Evolutionary conservation across 2,329 filamentous ascomycete genomes (phyloP).

Genomic region (Tolypocladium album): DNA sequence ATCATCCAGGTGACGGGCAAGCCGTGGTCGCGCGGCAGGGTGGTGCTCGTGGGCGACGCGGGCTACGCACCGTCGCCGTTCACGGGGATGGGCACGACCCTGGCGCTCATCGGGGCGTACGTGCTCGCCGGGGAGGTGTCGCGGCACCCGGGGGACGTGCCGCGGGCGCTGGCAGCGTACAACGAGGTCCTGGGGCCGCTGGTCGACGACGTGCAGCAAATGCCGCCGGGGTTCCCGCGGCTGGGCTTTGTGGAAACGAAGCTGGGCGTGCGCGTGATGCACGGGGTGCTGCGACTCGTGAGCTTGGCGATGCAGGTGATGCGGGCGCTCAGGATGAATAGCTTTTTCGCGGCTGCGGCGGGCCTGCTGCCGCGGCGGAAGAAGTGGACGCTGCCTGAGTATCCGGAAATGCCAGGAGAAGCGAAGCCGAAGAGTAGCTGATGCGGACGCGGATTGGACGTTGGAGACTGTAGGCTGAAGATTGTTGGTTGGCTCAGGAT

Average conservation of each 20-base stretch:
- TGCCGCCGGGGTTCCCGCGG: slow-evolving; percentile 14
- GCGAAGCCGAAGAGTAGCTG: neutral
- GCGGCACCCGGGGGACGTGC: slow-evolving; percentile 10
- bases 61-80: slow-evolving; percentile 33
- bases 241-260: slow-evolving; percentile 15
- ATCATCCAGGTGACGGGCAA: slow-evolving; percentile 30
- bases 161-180: slow-evolving; percentile 24
- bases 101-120: slow-evolving; percentile 35
- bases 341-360: neutral
- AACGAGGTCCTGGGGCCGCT: slow-evolving; percentile 28
- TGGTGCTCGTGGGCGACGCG: slow-evolving; percentile 38
- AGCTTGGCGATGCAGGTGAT: neutral
- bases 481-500: neutral
- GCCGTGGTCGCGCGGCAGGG: slow-evolving; percentile 21
- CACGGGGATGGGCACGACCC: slow-evolving; percentile 37
- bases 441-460: neutral
- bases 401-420: neutral
- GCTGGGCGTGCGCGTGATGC: slow-evolving; percentile 14
- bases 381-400: slow-evolving; percentile 1
- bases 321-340: neutral
- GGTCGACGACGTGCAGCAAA: slow-evolving; percentile 25
- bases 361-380: neutral
- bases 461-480: neutral
- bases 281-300: slow-evolving; percentile 1
- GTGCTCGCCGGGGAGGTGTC: slow-evolving; percentile 36